Percentiles rank a stretch among this genome's conserved stretches.
These are phyloP conservation scores for Parascedosporium putredinis DNA, from an alignment of 2,329 filamentous ascomycete genomes.

Conservation along the genomic window DNA sequence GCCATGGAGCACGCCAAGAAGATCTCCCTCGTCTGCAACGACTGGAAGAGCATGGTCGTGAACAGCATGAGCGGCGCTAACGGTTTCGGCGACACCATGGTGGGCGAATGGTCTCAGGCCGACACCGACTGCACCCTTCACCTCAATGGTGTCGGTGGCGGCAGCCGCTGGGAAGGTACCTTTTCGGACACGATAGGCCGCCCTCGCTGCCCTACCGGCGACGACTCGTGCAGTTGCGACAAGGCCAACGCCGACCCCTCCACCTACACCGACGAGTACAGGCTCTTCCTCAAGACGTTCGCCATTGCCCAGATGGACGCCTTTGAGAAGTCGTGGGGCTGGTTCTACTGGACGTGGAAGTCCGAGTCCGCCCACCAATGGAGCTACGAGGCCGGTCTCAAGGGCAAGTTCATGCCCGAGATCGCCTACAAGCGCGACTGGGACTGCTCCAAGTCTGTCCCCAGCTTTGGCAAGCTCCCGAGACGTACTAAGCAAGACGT, in stretches of 20 bases:
- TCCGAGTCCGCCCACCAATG: slow-evolving; percentile 80
- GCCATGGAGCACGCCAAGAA: slow-evolving; percentile 72
- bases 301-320: slow-evolving; percentile 92
- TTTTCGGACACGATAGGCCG: slow-evolving; percentile 57
- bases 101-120: slow-evolving; percentile 95
- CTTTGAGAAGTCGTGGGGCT: slow-evolving; percentile 89
- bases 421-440: slow-evolving; percentile 65
- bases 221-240: slow-evolving; percentile 59
- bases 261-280: slow-evolving; percentile 63
- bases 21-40: slow-evolving; percentile 75
- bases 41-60: slow-evolving; percentile 72
- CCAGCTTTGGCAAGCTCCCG: slow-evolving; percentile 15
- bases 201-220: slow-evolving; percentile 62
- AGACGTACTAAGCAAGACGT: slow-evolving; percentile 2
- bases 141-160: slow-evolving; percentile 82
- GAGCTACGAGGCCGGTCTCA: slow-evolving; percentile 77
- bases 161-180: slow-evolving; percentile 87
- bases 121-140: slow-evolving; percentile 86
- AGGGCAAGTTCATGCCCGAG: slow-evolving; percentile 66
- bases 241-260: slow-evolving; percentile 64
- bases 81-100: slow-evolving; percentile 87
- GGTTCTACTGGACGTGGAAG: slow-evolving; percentile 99
- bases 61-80: slow-evolving; percentile 61
- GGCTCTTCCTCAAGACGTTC: slow-evolving; percentile 77
- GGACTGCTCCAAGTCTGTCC: slow-evolving; percentile 50